These are phyloP conservation scores for Talaromyces sp. DNA, from an alignment of 2,329 filamentous ascomycete species.

Conservation along the genomic window DNA sequence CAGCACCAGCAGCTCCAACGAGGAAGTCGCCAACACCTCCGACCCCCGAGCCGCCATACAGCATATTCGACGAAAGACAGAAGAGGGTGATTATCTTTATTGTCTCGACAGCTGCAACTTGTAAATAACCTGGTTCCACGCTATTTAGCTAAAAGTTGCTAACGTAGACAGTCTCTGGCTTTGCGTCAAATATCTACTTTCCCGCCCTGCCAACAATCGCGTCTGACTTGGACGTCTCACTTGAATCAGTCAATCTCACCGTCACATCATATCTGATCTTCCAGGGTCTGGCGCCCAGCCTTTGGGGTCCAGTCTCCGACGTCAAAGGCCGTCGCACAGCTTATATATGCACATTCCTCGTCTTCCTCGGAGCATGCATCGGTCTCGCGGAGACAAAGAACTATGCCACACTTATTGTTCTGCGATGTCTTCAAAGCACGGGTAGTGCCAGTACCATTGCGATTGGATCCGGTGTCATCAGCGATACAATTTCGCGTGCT, in stretches of 20 bases:
- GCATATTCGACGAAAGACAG: conserved; percentile 51
- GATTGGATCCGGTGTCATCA: conserved; percentile 41
- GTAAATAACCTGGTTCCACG: conserved; percentile 32
- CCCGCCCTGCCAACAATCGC: conserved; percentile 44
- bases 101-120: conserved; percentile 51
- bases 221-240: conserved; percentile 37
- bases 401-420: conserved; percentile 39
- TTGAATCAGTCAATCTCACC: conserved; percentile 40
- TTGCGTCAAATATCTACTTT: conserved; percentile 44
- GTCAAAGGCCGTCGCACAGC: conserved; percentile 39
- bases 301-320: conserved; percentile 44
- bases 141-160: not conserved
- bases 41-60: conserved; percentile 38
- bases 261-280: conserved; percentile 43
- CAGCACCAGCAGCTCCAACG: not conserved
- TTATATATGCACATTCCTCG: conserved; percentile 39
- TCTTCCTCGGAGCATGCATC: conserved; percentile 41
- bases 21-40: not conserved
- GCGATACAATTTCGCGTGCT: conserved; percentile 40
- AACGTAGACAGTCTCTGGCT: conserved; percentile 33
- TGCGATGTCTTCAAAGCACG: conserved; percentile 44
- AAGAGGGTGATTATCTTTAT: conserved; percentile 48
- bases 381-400: conserved; percentile 39
- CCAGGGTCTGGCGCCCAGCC: conserved; percentile 42
- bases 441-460: conserved; percentile 45